A percentile compares a stretch with the other conserved stretches of the same genome.
These are phyloP conservation scores for Candida arabinofermentans DNA, from an alignment of 805 yeast species.

Conservation along the genomic window DNA sequence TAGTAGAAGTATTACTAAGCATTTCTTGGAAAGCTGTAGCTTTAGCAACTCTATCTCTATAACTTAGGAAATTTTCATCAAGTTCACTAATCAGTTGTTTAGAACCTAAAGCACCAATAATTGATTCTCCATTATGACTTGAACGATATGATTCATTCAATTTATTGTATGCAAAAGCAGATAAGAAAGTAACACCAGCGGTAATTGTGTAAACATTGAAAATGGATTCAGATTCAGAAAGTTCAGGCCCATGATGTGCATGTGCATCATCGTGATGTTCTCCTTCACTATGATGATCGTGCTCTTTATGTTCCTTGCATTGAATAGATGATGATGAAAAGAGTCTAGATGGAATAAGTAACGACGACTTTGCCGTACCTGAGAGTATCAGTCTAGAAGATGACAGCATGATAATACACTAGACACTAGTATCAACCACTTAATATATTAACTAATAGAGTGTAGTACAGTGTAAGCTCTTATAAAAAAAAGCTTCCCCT, in stretches of 20 bases:
- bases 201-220: conserved; percentile 23
- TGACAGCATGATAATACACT: too few species aligned
- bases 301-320: background rate
- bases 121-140: conserved; percentile 34
- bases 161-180: conserved; percentile 42
- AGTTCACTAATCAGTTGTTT: conserved; percentile 17
- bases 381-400: too few species aligned
- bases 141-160: conserved; percentile 47
- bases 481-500: background rate
- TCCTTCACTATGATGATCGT: conserved; percentile 3
- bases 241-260: conserved; percentile 14
- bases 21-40: conserved; percentile 18
- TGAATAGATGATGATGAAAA: background rate
- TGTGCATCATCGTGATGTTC: conserved; percentile 11
- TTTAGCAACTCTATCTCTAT: conserved; percentile 22
- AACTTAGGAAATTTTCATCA: conserved; percentile 18
- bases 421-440: too few species aligned
- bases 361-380: too few species aligned
- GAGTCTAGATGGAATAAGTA: background rate
- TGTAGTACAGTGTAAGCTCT: too few species aligned
- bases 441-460: too few species aligned
- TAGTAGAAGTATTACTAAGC: conserved; percentile 14
- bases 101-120: conserved; percentile 15
- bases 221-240: conserved; percentile 28
- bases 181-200: conserved; percentile 14